Base-by-base conservation (phyloP, 208 protist genomes). In the Trypanosoma caninum region DNA sequence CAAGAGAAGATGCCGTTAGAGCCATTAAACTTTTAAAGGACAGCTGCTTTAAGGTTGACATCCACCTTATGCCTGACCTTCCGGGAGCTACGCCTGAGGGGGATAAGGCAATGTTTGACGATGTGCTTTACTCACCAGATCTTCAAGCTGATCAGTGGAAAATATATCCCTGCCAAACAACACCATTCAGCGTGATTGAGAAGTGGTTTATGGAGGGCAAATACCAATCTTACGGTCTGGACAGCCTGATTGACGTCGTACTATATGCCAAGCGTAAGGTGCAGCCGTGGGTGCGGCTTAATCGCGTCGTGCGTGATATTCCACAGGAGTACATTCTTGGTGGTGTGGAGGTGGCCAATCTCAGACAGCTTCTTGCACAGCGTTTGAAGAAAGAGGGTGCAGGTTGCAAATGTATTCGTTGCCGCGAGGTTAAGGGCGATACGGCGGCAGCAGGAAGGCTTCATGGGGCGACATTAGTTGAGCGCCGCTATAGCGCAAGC, bases 41-140 rank as follows among this genome's bases (percentile, higher is more conserved):
- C 66, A 80, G 92, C 10, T 98, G 99, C 14, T 99, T 98, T 77
- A 99, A 99, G 78, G 94, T 99, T 7, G 97, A 99, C 45, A 91
- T 96, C 0, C 98, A 99, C 73, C 99, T 99, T 95, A 99, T 99
- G 99, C 99, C 99, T 1, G 98, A 99, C 84, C 77, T 99, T 20
- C 98, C 98, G 6, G 97, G 97, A 57, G 97, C 97, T 64, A 97
- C 84, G 50, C 89, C 97, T 54, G 92, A 97, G 51, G 84, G 97
- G 56, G 98, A 99, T 74, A 71, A 95, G 22, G 86, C 93, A 58
- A 88, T 97, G 58, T 98, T 99, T 63, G n/a, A n/a, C n/a, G 65
- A 94, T 54, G 82, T 68, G 50, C 82, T 95, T 35, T 81, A 92
- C 54, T 89, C 83, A 1, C 2, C 20, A 7, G 85, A 95, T 20